These are phyloP conservation scores for Aspergillus versicolor DNA, from an alignment of 2,329 filamentous ascomycete genomes.

Conservation along the genomic window DNA sequence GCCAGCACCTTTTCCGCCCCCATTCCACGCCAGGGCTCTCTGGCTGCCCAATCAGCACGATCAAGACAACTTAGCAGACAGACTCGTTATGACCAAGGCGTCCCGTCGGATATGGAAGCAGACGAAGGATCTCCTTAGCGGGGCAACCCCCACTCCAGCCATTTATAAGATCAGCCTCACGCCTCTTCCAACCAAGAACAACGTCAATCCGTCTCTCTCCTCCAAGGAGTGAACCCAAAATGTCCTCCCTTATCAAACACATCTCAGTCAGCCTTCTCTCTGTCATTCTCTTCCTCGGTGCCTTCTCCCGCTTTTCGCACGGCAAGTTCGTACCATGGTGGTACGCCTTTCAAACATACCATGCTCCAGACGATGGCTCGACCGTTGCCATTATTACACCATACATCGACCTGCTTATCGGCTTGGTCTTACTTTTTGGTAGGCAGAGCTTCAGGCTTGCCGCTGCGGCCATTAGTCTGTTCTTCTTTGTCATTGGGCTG, in stretches of 20 bases:
- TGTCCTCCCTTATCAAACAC: background rate
- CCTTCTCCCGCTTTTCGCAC: slow-evolving; percentile 8
- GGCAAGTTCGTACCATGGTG: background rate
- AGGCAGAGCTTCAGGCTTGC: background rate
- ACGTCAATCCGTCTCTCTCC: background rate
- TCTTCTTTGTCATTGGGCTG: background rate
- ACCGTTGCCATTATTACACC: background rate
- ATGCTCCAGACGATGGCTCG: slow-evolving; percentile 1
- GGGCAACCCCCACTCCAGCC: background rate
- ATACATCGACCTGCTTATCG: background rate
- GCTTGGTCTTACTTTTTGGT: background rate
- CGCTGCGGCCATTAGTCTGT: background rate
- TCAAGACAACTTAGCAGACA: too few species aligned
- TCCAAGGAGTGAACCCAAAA: background rate
- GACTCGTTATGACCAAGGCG: too few species aligned
- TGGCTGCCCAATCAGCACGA: too few species aligned
- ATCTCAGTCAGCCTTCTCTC: background rate
- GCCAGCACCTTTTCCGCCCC: too few species aligned
- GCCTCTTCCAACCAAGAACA: background rate
- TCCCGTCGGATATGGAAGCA: too few species aligned
- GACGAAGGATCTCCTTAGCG: too few species aligned
- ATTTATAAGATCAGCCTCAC: background rate
- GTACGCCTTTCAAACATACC: slow-evolving; percentile 7
- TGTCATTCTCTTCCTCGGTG: background rate
- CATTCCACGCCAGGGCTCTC: too few species aligned